Conservation (phyloP, 306 rosid species). For the barrel medic (Medicago truncatula) region DNA sequence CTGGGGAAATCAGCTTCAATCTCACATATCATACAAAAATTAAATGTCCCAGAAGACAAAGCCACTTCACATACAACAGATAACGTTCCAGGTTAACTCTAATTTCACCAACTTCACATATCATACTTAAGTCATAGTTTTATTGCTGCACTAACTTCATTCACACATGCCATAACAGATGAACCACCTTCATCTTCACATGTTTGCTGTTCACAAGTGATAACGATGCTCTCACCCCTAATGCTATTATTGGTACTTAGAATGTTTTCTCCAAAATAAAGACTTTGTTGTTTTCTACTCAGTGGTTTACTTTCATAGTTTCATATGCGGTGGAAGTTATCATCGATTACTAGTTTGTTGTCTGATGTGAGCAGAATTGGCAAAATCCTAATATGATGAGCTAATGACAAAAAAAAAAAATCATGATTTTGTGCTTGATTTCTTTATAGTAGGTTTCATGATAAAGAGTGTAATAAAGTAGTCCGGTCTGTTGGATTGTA, state of each 20-base stretch:
- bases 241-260: conserved; percentile 31
- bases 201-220: conserved; percentile 16
- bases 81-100: conserved; percentile 29
- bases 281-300: conserved; percentile 1
- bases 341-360: conserved; percentile 12
- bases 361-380: conserved; percentile 4
- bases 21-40: conserved; percentile 38
- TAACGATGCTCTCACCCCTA: conserved; percentile 29
- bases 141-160: conserved; percentile 29
- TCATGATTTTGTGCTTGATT: not conserved
- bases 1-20: conserved; percentile 48
- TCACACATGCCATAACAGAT: conserved; percentile 21
- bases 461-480: no score
- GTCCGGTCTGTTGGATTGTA: not conserved
- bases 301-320: not conserved
- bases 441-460: no score
- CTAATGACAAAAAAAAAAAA: not conserved
- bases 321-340: not conserved
- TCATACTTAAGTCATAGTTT: conserved; percentile 1
- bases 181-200: conserved; percentile 37
- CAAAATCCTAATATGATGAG: conserved; percentile 20
- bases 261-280: conserved; percentile 36
- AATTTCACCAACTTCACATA: no score
- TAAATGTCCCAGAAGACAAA: conserved; percentile 35
- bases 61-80: conserved; percentile 13